Base-by-base conservation (phyloP, 2,329 filamentous ascomycete species). In the Ceratocystis colombiana region DNA sequence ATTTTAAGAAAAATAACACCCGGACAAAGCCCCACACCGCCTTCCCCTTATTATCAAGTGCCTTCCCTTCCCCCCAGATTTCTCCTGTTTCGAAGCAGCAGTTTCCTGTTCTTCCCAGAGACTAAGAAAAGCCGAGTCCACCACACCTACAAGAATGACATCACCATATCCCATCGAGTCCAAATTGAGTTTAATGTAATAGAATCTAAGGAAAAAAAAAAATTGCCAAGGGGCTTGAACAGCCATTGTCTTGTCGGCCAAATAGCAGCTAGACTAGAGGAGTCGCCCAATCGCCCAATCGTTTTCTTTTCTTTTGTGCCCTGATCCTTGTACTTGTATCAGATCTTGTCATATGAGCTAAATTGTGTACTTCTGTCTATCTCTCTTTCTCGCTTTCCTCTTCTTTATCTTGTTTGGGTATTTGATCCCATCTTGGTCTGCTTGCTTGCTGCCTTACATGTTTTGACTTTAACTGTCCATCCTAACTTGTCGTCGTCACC, bases 1-100 rank as follows among this genome's bases (percentile, higher is more conserved):
- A 59, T 59, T 59, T 59, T 59, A 59, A 59, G 53, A 33, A 59
- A 59, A 59, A 53, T 59, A 7, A n/a, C 53, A 33, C 25, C 28
- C 15, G 53, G 5, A 7, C 1, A 2, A n/a, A 5, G 17, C 15
- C 53, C 25, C 53, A 59, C 53, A 59, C 53, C 28, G 53, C 53
- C 53, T 59, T 33, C 37, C 8, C 37, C 10, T 41, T 41, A 4
- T 17, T 59, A 15, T 59, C 53, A 59, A 30, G 37, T 12, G 37
- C 37, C 37, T 41, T 41, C 37, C 37, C 8, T 12, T 12, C 33
- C 53, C 12, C 25, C 22, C 53, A 30, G 53, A 30, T 30, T 30
- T 12, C 53, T 59, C 6, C 17, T n/a, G 53, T 59, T 59, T 33
- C 53, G 30, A 33, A 59, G 17, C 28, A 59, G 53, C 1, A 33